A percentile compares a stretch with the other conserved stretches of the same genome.
These are phyloP conservation scores for Dipodascopsis uninucleata DNA, from an alignment of 805 yeast genomes.

Conservation along the genomic window DNA sequence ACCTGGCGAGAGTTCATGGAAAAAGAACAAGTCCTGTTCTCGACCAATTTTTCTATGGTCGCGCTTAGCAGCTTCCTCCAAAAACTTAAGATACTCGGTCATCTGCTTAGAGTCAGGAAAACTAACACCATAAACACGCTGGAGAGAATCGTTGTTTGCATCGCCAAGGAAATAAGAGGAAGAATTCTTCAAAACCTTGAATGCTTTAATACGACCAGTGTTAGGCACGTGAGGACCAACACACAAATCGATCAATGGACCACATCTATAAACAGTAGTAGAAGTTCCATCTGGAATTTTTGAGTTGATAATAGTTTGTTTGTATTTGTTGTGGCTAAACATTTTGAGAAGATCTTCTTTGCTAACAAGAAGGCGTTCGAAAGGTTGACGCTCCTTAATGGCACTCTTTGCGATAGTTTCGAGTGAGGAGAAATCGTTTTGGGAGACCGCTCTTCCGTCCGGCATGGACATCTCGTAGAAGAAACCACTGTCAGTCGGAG, in stretches of 20 bases:
- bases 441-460: conserved; percentile 67
- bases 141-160: conserved; percentile 85
- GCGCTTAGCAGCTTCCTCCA: conserved; percentile 93
- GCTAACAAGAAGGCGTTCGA: conserved; percentile 86
- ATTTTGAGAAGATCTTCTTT: conserved; percentile 87
- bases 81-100: conserved; percentile 90
- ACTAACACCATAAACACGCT: conserved; percentile 95
- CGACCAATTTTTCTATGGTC: conserved; percentile 90
- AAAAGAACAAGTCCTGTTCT: conserved; percentile 92
- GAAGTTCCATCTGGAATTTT: conserved; percentile 95
- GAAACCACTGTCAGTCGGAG: conserved; percentile 97
- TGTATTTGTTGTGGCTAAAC: conserved; percentile 95
- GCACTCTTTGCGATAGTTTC: conserved; percentile 86
- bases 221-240: conserved; percentile 97
- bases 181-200: conserved; percentile 91
- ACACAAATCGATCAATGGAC: conserved; percentile 94
- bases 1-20: conserved; percentile 97
- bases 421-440: conserved; percentile 75
- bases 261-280: conserved; percentile 96
- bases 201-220: conserved; percentile 92
- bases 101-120: conserved; percentile 97
- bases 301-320: conserved; percentile 76
- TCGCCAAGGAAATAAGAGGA: conserved; percentile 96
- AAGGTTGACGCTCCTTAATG: conserved; percentile 90
- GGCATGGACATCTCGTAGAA: conserved; percentile 92